Base-by-base conservation (phyloP, 257 asterid species). In the Scutellaria galericulata region DNA sequence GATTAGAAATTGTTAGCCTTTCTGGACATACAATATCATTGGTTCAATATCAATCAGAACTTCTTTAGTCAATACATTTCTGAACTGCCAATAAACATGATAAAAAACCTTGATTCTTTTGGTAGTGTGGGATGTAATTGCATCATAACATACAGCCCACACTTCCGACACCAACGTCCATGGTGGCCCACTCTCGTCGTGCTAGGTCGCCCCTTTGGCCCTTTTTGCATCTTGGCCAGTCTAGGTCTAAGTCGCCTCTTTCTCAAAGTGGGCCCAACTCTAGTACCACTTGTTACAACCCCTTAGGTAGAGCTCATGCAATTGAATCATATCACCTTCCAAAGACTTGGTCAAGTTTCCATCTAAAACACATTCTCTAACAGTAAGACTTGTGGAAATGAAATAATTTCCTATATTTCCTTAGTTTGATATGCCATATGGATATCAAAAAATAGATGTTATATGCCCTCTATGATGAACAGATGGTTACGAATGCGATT, bases 1-100 rank as follows among this genome's bases (percentile, higher is more conserved):
- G 9, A 51, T 15, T 42, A 8, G 22, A 27, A 53, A 18, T 9
- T 14, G 44, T 45, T 24, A n/a, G 18, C 45, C 39, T 7, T 48
- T 45, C 35, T 57, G 67, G 48, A 70, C 47, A n/a, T 45, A 22
- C 44, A 7, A 31, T 7, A 8, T 39, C 13, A 31, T 20, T 40
- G 24, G 50, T 68, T 68, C 63, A 39, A 54, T 35, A 12, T 50
- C n/a, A 27, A 27, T 8, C 48, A 58, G 11, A 22, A 70, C 11
- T 8, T 44, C 53, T 41, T 41, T 47, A 40, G 63, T 13, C 10
- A 22, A 22, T 20, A 47, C 13, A 47, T 47, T 4, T 11, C 53
- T 47, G 15, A 31, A 31, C 37, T 31, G 37, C 37, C 37, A 31
- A 31, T 31, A 31, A 31, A 31, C 5, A 31, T 1, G 4, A 31